Conservation (phyloP, 176 grass and related monocot species). For the Oryza australiensis region DNA sequence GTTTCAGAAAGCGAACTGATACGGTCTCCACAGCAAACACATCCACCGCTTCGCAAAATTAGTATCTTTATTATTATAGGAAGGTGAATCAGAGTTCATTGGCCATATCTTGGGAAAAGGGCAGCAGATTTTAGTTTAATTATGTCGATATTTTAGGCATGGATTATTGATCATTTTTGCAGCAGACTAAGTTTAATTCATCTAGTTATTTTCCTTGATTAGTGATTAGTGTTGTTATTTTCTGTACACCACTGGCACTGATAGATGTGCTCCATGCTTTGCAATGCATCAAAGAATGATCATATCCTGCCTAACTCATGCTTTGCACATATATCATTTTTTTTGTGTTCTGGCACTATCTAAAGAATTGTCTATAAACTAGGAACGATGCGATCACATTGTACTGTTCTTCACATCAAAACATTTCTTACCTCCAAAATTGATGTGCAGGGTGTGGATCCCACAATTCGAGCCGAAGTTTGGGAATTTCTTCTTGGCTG, state of each 20-base stretch:
- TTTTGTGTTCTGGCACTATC: not conserved
- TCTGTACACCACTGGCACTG: not conserved
- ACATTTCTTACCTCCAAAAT: conserved; percentile 14
- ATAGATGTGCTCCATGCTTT: not conserved
- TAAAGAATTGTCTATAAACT: not conserved
- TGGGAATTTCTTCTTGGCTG: conserved; percentile 99
- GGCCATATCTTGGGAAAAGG: not conserved
- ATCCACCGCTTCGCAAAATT: not conserved
- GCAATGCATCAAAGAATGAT: not conserved
- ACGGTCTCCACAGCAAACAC: not conserved
- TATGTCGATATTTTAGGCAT: not conserved
- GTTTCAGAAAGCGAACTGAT: too few species aligned
- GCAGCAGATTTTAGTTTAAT: not conserved
- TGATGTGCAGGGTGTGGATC: conserved; percentile 79
- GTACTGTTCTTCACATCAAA: not conserved
- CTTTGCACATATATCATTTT: not conserved
- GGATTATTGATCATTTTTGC: not conserved
- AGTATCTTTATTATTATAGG: conserved; percentile 2
- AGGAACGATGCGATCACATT: not conserved
- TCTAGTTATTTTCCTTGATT: not conserved
- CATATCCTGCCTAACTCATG: not conserved
- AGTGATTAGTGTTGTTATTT: not conserved
- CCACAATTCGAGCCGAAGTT: conserved; percentile 83
- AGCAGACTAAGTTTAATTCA: not conserved
- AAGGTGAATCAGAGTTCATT: not conserved